Evolutionary conservation across 1,139 yeast species (phyloP), one percentile per base, ranked within the genome.

Genomic region (Zygosaccharomyces sapae): DNA sequence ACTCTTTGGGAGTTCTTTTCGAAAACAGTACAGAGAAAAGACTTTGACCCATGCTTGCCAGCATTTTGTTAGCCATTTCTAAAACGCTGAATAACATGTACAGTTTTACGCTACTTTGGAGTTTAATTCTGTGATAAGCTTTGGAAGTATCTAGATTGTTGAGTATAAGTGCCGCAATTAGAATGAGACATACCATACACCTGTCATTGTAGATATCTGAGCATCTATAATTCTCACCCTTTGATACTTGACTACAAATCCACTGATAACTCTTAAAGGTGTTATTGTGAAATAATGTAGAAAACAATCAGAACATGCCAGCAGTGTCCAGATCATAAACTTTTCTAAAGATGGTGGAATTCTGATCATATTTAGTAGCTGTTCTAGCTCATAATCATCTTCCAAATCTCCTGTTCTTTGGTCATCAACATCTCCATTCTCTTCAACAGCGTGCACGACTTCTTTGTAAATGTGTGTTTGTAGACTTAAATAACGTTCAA

Each of bases 21-120:
- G 63, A 53, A 35, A 56, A 43, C 4, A 59, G 52, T 2, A 59
- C 60, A 12, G 56, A 45, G 31, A 85, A 63, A 5, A 90, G 72
- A 61, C 90, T 96, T 65, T 86, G 95, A 0, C 97, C 97, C 27
- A 89, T 70, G 0, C 96, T 83, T 22, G 95, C 80, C 47, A 90
- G 75, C 51, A 92, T 73, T 62, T 87, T 86, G 62, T 92, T 97
- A 9, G 88, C 86, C 45, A 90, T 87, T 59, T 92, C 98, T 46
- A 92, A 69, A 0, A 90, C 94, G 30, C 94, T 94, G 66, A 87
- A 92, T 83, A 88, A 83, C 50, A 92, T 96, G 61, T 89, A 92
- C 38, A 92, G 74, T 62, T 90, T 92, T 53, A 92, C 86, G 16
- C 95, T 94, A 0, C 96, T 88, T 62, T 90, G 97, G 10, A 96